Percentiles rank a stretch among this genome's conserved stretches.
phyloP scores from a whole-genome alignment of 148 eudicot genomes.

The Camellia sinensis region DNA sequence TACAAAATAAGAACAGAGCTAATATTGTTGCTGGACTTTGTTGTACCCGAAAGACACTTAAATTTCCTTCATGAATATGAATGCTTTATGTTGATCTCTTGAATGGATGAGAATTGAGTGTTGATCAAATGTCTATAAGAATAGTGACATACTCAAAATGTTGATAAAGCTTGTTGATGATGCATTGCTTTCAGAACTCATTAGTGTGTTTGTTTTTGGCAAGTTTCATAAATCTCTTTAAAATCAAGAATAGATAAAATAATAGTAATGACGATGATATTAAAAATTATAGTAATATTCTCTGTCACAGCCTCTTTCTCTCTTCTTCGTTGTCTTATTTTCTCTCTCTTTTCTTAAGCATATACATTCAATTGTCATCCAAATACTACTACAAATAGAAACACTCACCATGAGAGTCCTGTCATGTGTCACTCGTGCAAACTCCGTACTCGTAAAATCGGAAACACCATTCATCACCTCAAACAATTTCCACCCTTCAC shows the following conservation, averaged over 20 bases:
- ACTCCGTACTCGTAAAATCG: no score
- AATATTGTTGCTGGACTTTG: not conserved
- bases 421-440: no score
- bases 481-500: no score
- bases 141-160: not conserved
- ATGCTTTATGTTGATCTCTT: not conserved
- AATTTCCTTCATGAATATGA: not conserved
- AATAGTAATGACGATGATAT: not conserved
- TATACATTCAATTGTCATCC: no score
- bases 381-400: no score
- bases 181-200: no score
- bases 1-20: constrained; percentile 28
- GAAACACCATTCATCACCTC: no score
- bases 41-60: not conserved
- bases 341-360: not conserved
- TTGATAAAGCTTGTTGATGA: not conserved
- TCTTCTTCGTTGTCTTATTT: not conserved
- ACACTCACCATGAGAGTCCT: no score
- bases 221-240: no score
- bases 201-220: no score
- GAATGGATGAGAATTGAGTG: not conserved
- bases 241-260: not conserved
- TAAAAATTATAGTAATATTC: not conserved
- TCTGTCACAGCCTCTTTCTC: not conserved
- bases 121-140: not conserved